Base-by-base conservation (phyloP, 257 asterid species). In the Catharanthus roseus region DNA sequence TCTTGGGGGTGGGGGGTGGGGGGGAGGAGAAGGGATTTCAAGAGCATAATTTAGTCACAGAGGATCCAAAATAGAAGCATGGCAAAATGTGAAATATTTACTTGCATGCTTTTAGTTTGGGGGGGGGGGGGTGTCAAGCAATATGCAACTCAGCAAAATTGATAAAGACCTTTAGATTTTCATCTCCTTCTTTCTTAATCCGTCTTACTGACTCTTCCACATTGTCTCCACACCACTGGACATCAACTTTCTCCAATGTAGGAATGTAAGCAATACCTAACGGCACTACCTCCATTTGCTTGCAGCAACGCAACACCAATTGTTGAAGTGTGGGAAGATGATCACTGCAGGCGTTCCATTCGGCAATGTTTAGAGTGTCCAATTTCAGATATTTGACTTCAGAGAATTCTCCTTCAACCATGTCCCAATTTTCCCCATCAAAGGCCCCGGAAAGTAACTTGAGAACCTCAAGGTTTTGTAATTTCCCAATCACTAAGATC, bases 111-210 rank as follows among this genome's bases (percentile, higher is more conserved):
- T 42, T 42, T 42, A 42, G 12, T 10, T n/a, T n/a, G n/a, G n/a
- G n/a, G n/a, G n/a, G n/a, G n/a, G n/a, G n/a, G n/a, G n/a, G 12
- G 47, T 12, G 50, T 44, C 18, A 2, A 44, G 50, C 4, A 47
- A 47, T 12, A 47, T 47, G 21, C 21, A 47, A 15, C 10, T 66
- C 13, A 0, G 70, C 0, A 11, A 13, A 13, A 6, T 44, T 42
- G 21, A 66, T 4, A 44, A 44, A 21, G 38, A 66, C 38, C 39
- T 24, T 66, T 6, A 66, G 41, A 34, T 21, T 51, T 26, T 66
- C 69, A 39, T 39, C 44, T 65, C 54, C 69, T 42, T 65, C 69
- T 18, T 65, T 54, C 69, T 42, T 50, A 41, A 65, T 66, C 18
- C 34, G 45, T 45, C 23, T 44, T 4, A 66, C 39, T 44, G 23